Percentiles rank a stretch among this genome's conserved stretches.
Conservation (phyloP, 2,329 filamentous ascomycete species). For the Penicillium capsulatum region DNA sequence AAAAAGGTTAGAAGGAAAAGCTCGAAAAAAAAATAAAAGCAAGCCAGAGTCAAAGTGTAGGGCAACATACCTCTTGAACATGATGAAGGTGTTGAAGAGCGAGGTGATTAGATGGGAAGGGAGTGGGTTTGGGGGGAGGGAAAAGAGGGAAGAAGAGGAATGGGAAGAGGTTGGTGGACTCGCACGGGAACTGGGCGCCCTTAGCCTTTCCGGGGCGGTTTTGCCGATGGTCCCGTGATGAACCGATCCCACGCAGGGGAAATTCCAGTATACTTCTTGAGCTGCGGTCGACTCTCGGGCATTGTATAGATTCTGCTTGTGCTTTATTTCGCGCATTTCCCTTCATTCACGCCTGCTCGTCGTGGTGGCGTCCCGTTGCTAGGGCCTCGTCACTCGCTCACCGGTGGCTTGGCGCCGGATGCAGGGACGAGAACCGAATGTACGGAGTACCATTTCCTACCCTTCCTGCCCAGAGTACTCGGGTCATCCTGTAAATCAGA, state of each 20-base stretch:
- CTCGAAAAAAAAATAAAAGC: constrained; percentile 28
- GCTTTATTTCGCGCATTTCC: not conserved
- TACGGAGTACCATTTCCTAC: not conserved
- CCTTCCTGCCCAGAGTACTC: constrained; percentile 18
- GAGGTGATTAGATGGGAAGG: constrained; percentile 25
- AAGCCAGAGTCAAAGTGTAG: constrained; percentile 8
- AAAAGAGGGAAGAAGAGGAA: constrained; percentile 34
- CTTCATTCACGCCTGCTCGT: constrained; percentile 3
- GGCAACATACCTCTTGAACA: constrained; percentile 58
- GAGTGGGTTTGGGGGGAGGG: constrained; percentile 20
- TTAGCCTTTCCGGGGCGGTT: constrained; percentile 43
- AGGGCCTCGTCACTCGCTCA: constrained; percentile 13
- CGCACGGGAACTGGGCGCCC: constrained; percentile 31
- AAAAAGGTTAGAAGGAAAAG: constrained; percentile 18
- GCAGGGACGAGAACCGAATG: constrained; percentile 10
- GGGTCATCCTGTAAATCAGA: too few relatives aligned
- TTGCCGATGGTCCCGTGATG: constrained; percentile 44
- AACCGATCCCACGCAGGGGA: constrained; percentile 32
- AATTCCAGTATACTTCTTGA: too few relatives aligned
- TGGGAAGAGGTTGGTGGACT: constrained; percentile 32
- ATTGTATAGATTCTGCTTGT: too few relatives aligned
- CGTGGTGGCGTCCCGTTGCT: constrained; percentile 9
- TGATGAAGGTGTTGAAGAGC: constrained; percentile 50
- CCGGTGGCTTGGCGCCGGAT: constrained; percentile 22
- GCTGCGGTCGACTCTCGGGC: too few relatives aligned